Evolutionary conservation across 306 rosid species (phyloP).

Genomic region (Carpinus viminea): DNA sequence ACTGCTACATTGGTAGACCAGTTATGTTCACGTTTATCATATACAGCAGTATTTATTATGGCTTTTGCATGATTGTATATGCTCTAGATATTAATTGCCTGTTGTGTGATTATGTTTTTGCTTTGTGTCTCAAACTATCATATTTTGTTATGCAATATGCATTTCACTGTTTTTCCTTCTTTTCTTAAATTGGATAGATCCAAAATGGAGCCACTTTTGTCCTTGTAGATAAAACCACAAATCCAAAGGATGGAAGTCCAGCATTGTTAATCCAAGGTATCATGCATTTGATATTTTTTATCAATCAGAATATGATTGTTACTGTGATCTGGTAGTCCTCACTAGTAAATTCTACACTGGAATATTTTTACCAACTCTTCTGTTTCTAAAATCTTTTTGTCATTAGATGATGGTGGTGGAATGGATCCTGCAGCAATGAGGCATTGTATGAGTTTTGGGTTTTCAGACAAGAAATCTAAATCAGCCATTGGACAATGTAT

Average conservation of each 20-base stretch:
- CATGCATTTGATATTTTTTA: slow-evolving; percentile 20
- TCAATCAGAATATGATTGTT: slow-evolving; percentile 12
- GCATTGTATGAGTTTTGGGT: slow-evolving; percentile 94
- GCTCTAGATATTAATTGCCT: neutral
- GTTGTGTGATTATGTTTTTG: slow-evolving; percentile 9
- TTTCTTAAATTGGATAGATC: slow-evolving; percentile 62
- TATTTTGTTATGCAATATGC: slow-evolving; percentile 22
- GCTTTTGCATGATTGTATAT: neutral
- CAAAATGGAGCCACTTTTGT: slow-evolving; percentile 95
- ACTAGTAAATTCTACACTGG: slow-evolving; percentile 5
- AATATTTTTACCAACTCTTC: slow-evolving; percentile 9
- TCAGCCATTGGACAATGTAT: slow-evolving; percentile 87
- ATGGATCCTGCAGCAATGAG: slow-evolving; percentile 88
- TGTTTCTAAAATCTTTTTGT: slow-evolving; percentile 28
- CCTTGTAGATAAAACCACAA: slow-evolving; percentile 69
- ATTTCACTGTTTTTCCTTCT: slow-evolving; percentile 31
- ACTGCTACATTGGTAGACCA: neutral
- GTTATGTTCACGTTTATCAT: neutral
- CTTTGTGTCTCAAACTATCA: neutral
- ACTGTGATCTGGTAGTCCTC: slow-evolving; percentile 24
- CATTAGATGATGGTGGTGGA: slow-evolving; percentile 87
- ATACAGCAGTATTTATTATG: neutral
- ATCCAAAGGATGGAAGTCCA: slow-evolving; percentile 81
- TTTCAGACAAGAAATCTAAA: slow-evolving; percentile 75
- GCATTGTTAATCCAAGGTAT: slow-evolving; percentile 91